Conservation (phyloP, 2,329 filamentous ascomycete species). For the Didymella exigua region DNA sequence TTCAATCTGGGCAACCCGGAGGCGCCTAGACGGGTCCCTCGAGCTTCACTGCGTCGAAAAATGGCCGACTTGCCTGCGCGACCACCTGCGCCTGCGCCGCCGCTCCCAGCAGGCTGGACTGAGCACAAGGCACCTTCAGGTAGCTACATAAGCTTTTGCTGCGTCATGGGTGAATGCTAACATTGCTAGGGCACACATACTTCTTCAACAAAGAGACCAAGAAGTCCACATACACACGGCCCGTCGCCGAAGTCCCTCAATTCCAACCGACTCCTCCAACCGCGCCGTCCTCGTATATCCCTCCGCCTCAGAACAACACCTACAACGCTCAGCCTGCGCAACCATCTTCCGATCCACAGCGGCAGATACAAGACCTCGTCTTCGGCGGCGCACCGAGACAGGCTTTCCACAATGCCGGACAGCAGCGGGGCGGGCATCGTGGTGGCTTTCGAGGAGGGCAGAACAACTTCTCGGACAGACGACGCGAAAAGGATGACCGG, state of each 20-base stretch:
- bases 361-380: slow-evolving; percentile 59
- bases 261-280: neutral
- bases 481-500: slow-evolving; percentile 74
- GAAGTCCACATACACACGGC: slow-evolving; percentile 84
- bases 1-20: neutral
- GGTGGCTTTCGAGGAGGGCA: slow-evolving; percentile 53
- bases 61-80: slow-evolving; percentile 42
- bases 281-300: slow-evolving; percentile 14
- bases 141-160: slow-evolving; percentile 40
- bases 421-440: slow-evolving; percentile 46
- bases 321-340: slow-evolving; percentile 52
- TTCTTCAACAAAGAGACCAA: slow-evolving; percentile 85
- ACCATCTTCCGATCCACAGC: slow-evolving; percentile 45
- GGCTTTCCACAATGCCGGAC: slow-evolving; percentile 22
- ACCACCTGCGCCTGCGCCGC: slow-evolving; percentile 51
- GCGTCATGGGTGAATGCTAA: slow-evolving; percentile 28
- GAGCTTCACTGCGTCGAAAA: neutral
- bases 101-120: slow-evolving; percentile 83
- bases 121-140: slow-evolving; percentile 86
- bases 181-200: slow-evolving; percentile 72
- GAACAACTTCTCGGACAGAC: slow-evolving; percentile 64
- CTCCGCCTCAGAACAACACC: slow-evolving; percentile 31
- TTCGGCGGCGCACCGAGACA: slow-evolving; percentile 35
- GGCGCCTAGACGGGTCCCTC: neutral
- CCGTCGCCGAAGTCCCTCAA: slow-evolving; percentile 44